These are phyloP conservation scores for Citrus australasica DNA, from an alignment of 345 rosid genomes.

Conservation along the genomic window DNA sequence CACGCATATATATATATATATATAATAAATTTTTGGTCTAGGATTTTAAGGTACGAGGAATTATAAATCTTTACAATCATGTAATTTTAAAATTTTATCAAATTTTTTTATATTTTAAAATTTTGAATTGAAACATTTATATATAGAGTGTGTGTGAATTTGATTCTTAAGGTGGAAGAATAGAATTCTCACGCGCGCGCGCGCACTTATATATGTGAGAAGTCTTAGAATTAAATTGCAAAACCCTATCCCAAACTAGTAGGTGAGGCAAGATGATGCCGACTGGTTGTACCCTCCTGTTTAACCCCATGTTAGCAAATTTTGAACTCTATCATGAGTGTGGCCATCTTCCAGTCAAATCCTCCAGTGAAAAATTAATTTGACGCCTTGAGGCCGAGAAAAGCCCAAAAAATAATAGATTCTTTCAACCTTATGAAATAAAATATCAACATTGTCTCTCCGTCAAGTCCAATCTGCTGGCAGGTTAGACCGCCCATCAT, in stretches of 20 bases:
- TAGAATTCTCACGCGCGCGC: too few species aligned
- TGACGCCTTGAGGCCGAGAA: background rate
- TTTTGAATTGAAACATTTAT: rapidly evolving
- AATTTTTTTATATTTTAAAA: too few species aligned
- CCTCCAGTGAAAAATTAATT: background rate
- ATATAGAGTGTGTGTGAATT: background rate
- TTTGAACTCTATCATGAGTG: background rate
- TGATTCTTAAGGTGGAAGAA: too few species aligned
- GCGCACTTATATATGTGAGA: too few species aligned
- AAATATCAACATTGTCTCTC: background rate
- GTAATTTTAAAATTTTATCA: rapidly evolving
- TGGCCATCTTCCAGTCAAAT: background rate
- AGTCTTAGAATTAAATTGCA: background rate
- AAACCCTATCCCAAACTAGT: background rate
- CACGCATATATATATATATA: too few species aligned
- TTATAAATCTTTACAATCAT: rapidly evolving
- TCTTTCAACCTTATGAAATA: background rate
- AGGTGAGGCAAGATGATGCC: background rate
- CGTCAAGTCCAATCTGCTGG: background rate
- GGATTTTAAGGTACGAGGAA: rapidly evolving
- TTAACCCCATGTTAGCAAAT: background rate
- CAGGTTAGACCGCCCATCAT: slow-evolving; percentile 11
- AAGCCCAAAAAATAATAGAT: background rate
- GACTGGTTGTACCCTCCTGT: background rate
- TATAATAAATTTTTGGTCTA: rapidly evolving